phyloP scores from a whole-genome alignment of 2,329 filamentous ascomycete genomes.

The Dactylellina leptospora region DNA sequence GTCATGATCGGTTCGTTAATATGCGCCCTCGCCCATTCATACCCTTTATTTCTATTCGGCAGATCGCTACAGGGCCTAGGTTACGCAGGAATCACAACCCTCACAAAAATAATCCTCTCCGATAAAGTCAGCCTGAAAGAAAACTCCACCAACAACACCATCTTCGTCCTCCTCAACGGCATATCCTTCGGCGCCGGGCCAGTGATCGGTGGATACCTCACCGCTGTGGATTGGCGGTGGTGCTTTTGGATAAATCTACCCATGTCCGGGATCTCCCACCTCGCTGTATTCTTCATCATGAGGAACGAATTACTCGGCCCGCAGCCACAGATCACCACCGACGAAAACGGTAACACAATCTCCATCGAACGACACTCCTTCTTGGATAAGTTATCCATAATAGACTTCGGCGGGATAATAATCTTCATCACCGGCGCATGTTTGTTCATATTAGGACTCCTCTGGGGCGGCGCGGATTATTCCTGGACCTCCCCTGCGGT shows the following conservation, averaged over 20 bases:
- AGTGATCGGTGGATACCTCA: slow-evolving; percentile 66
- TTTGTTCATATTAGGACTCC: slow-evolving; percentile 66
- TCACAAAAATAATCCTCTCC: slow-evolving; percentile 71
- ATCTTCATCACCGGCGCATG: slow-evolving; percentile 68
- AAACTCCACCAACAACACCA: slow-evolving; percentile 70
- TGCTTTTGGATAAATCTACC: slow-evolving; percentile 73
- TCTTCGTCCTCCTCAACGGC: slow-evolving; percentile 70
- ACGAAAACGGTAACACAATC: slow-evolving; percentile 60
- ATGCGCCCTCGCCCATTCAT: slow-evolving; percentile 68
- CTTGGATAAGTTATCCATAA: slow-evolving; percentile 64
- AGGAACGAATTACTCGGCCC: slow-evolving; percentile 69
- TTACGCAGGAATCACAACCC: slow-evolving; percentile 70
- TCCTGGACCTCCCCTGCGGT: slow-evolving; percentile 66
- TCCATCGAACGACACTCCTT: slow-evolving; percentile 58
- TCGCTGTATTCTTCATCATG: slow-evolving; percentile 68
- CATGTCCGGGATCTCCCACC: slow-evolving; percentile 65
- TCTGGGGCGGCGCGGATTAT: slow-evolving; percentile 68
- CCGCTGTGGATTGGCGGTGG: slow-evolving; percentile 69
- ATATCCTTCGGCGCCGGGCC: slow-evolving; percentile 70
- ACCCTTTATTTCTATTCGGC: slow-evolving; percentile 70
- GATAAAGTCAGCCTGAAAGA: slow-evolving; percentile 71
- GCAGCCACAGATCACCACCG: slow-evolving; percentile 63
- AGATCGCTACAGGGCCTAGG: slow-evolving; percentile 71
- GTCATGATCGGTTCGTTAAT: slow-evolving; percentile 71
- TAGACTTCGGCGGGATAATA: slow-evolving; percentile 68